Conservation (phyloP, 2,329 filamentous ascomycete species). For the Magnaporthiopsis rhizophila region DNA sequence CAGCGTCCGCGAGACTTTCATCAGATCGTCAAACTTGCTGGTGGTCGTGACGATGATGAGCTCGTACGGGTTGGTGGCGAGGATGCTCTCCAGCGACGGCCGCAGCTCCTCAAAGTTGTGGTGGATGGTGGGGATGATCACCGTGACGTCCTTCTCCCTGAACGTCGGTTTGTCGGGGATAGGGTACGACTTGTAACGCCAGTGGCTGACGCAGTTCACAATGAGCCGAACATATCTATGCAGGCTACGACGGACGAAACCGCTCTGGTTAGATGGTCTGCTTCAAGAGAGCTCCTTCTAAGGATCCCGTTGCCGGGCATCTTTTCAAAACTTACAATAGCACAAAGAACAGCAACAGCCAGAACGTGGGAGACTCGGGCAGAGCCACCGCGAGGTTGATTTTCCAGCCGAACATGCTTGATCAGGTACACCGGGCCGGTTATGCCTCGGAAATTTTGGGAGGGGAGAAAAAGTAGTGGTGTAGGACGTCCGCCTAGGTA, state of each 20-base stretch:
- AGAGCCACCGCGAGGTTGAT: slow-evolving; percentile 21
- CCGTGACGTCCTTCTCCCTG: slow-evolving; percentile 77
- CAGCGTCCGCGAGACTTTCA: slow-evolving; percentile 57
- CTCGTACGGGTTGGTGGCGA: slow-evolving; percentile 60
- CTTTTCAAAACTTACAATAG: slow-evolving; percentile 32
- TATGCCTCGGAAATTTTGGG: no score
- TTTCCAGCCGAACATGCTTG: not conserved
- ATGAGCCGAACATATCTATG: slow-evolving; percentile 83
- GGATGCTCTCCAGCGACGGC: slow-evolving; percentile 70
- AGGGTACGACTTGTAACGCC: slow-evolving; percentile 77
- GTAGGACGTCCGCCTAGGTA: no score
- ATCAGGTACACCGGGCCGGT: not conserved
- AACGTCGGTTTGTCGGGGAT: slow-evolving; percentile 75
- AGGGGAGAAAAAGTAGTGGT: no score
- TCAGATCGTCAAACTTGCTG: slow-evolving; percentile 63
- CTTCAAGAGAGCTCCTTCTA: not conserved
- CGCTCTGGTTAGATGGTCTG: not conserved
- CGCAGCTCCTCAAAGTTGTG: slow-evolving; percentile 77
- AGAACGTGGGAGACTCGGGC: slow-evolving; percentile 36
- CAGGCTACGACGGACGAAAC: slow-evolving; percentile 43
- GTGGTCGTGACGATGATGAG: slow-evolving; percentile 83
- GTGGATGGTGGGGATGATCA: slow-evolving; percentile 89
- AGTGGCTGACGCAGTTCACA: slow-evolving; percentile 79
- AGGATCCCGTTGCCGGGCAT: no score
- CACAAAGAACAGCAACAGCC: slow-evolving; percentile 31